Evolutionary conservation across 2,329 filamentous ascomycete genomes (phyloP).

Genomic region (Fusarium sp.): DNA sequence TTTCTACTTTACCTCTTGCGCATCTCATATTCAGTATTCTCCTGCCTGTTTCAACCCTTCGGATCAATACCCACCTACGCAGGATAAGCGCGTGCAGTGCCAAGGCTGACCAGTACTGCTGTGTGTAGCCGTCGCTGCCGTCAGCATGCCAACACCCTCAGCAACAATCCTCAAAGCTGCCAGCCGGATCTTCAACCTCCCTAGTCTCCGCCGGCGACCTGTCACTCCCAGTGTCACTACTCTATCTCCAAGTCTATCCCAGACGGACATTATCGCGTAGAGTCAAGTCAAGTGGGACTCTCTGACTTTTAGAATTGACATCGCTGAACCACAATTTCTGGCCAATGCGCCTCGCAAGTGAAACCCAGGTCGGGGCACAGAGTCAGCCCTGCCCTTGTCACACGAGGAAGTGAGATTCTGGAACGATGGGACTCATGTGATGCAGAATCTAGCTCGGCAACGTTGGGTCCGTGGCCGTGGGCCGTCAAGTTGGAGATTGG

Average conservation of each 20-base stretch:
- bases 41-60: neutral
- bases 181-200: neutral
- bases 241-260: neutral
- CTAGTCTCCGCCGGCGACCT: neutral
- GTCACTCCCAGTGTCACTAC: neutral
- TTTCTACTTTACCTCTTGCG: neutral
- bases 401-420: neutral
- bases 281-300: neutral
- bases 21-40: neutral
- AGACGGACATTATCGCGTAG: neutral
- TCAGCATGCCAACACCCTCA: neutral
- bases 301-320: constrained; percentile 26
- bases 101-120: neutral
- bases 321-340: constrained; percentile 26
- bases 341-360: constrained; percentile 11
- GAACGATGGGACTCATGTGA: constrained; percentile 1
- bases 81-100: neutral
- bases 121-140: neutral
- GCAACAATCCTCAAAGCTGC: neutral
- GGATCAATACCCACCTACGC: neutral
- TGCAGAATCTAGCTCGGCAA: neutral
- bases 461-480: neutral
- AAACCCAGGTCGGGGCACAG: neutral
- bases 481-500: neutral
- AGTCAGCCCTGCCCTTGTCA: neutral